Conservation (phyloP, 495 filamentous ascomycete genomes). For the Xylaria nigripes region DNA sequence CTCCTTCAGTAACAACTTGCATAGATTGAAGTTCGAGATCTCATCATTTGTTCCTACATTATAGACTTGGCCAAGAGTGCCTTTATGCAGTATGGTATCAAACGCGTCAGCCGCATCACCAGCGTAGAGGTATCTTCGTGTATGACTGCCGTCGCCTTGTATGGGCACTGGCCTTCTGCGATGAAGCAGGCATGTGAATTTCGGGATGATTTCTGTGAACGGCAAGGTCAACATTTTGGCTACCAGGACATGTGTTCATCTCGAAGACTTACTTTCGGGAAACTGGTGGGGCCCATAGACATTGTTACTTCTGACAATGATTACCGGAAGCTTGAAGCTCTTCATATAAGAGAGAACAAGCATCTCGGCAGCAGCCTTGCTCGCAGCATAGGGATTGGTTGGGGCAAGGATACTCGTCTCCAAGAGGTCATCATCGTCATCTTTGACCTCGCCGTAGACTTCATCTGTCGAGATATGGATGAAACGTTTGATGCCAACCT, state of each 20-base stretch:
- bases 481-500: slow-evolving; percentile 54
- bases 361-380: slow-evolving; percentile 76
- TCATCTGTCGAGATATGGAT: slow-evolving; percentile 71
- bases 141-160: slow-evolving; percentile 61
- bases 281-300: slow-evolving; percentile 74
- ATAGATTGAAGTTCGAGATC: slow-evolving; percentile 55
- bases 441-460: slow-evolving; percentile 65
- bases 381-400: slow-evolving; percentile 70
- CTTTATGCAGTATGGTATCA: slow-evolving; percentile 68
- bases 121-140: slow-evolving; percentile 61
- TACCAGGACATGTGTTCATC: background rate
- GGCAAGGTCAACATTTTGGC: slow-evolving; percentile 1
- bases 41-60: slow-evolving; percentile 64
- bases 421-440: slow-evolving; percentile 51
- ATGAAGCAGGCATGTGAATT: slow-evolving; percentile 58
- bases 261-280: slow-evolving; percentile 56
- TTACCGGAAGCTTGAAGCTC: slow-evolving; percentile 60
- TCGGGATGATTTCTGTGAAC: slow-evolving; percentile 61
- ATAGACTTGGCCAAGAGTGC: slow-evolving; percentile 57
- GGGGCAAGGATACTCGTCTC: slow-evolving; percentile 57
- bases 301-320: slow-evolving; percentile 70
- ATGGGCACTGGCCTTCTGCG: slow-evolving; percentile 50
- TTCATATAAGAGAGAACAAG: slow-evolving; percentile 66
- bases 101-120: slow-evolving; percentile 69
- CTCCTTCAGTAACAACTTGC: slow-evolving; percentile 46